phyloP scores from a whole-genome alignment of 768 basidiomycete species.

The Collybia mongolica region DNA sequence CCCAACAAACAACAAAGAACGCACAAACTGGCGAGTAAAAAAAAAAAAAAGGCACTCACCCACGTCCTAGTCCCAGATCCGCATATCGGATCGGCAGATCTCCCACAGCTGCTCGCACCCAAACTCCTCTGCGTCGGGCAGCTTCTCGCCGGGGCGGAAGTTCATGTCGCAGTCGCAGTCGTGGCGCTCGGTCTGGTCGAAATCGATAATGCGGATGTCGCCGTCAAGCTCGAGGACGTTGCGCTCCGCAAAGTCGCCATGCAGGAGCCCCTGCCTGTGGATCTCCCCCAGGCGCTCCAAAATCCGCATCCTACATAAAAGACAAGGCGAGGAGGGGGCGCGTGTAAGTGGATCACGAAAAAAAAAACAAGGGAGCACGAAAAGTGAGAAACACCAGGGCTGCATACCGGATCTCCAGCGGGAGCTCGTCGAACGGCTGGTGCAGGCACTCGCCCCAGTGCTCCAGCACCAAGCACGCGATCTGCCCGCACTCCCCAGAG shows the following conservation, averaged over 20 bases:
- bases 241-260: conserved; percentile 41
- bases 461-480: conserved; percentile 37
- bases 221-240: conserved; percentile 35
- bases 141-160: conserved; percentile 15
- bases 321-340: not conserved
- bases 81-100: conserved; percentile 25
- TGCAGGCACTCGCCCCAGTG: conserved; percentile 34
- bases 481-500: conserved; percentile 26
- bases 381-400: not conserved
- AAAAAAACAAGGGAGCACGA: not conserved
- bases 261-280: conserved; percentile 31
- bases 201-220: conserved; percentile 38
- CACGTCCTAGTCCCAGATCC: conserved; percentile 25
- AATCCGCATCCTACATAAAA: conserved; percentile 25
- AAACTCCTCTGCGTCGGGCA: conserved; percentile 24
- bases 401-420: conserved; percentile 30
- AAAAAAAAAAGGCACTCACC: not conserved
- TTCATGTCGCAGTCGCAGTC: conserved; percentile 28
- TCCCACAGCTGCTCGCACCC: conserved; percentile 33
- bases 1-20: too few relatives aligned
- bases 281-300: conserved; percentile 30
- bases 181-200: conserved; percentile 29
- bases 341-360: not conserved
- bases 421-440: conserved; percentile 25
- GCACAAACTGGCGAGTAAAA: too few relatives aligned